phyloP scores from a whole-genome alignment of 2,329 filamentous ascomycete species.

The Penicillium decumbens region DNA sequence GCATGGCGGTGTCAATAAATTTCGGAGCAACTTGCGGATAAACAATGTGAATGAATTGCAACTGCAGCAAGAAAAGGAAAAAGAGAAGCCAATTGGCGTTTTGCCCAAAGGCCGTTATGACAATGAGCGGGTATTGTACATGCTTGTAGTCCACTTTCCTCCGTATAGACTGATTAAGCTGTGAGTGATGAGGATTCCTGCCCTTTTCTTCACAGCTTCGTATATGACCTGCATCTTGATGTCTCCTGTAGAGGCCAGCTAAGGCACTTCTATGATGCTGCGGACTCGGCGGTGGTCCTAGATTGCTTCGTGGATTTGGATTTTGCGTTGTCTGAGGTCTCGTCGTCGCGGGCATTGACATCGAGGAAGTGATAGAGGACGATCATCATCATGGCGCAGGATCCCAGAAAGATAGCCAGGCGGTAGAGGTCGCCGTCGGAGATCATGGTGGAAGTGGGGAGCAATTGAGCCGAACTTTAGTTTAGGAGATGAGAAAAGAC shows the following conservation, averaged over 20 bases:
- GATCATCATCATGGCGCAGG: constrained; percentile 83
- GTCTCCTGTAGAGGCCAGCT: constrained; percentile 2
- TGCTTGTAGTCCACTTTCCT: constrained; percentile 1
- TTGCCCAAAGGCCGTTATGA: constrained; percentile 1
- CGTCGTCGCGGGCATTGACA: constrained; percentile 69
- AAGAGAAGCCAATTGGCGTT: constrained; percentile 5
- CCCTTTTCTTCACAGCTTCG: not conserved
- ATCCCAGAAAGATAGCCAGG: constrained; percentile 89
- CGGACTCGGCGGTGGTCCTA: constrained; percentile 8
- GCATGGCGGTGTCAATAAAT: not conserved
- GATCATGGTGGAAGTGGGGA: constrained; percentile 65
- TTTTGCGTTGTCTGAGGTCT: not conserved
- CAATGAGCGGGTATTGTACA: constrained; percentile 12
- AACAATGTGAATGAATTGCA: not conserved
- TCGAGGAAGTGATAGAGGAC: constrained; percentile 95
- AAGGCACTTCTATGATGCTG: constrained; percentile 1
- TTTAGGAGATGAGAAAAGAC: not conserved
- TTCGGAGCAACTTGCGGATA: not conserved
- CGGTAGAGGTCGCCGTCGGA: constrained; percentile 86
- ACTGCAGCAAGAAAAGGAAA: not conserved
- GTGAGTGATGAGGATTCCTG: constrained; percentile 2
- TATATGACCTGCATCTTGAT: not conserved
- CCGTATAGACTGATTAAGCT: not conserved
- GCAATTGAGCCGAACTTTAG: not conserved
- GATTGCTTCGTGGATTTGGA: constrained; percentile 8